phyloP scores from a whole-genome alignment of 2,329 filamentous ascomycete species.

The Penicillium hesseltinei region DNA sequence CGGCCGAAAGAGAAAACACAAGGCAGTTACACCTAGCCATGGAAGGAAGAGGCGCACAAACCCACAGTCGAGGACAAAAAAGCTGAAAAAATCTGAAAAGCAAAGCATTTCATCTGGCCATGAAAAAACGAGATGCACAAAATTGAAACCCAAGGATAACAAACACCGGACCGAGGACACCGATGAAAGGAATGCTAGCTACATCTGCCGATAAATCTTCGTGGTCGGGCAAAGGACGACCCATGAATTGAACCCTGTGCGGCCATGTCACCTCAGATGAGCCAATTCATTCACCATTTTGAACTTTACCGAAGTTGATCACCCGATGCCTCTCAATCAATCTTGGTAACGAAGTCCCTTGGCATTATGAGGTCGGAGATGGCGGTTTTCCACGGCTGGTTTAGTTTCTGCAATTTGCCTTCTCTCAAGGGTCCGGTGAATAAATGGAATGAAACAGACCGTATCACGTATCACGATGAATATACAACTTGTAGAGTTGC shows the following conservation, averaged over 20 bases:
- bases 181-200: neutral
- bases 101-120: too few relatives aligned
- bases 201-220: neutral
- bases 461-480: neutral
- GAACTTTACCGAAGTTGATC: neutral
- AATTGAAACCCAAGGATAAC: too few relatives aligned
- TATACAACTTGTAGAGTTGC: neutral
- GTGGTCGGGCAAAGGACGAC: neutral
- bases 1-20: neutral
- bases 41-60: too few relatives aligned
- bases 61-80: too few relatives aligned
- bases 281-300: neutral
- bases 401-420: conserved; percentile 1
- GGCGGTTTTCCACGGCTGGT: conserved; percentile 5
- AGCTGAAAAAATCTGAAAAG: too few relatives aligned
- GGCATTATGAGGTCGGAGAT: conserved; percentile 12
- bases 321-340: neutral
- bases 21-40: neutral
- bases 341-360: neutral
- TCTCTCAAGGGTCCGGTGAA: neutral
- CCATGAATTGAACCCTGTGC: neutral
- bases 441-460: neutral
- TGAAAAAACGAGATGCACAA: too few relatives aligned
- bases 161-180: neutral
- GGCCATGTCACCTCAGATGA: neutral